Conservation (phyloP, 306 rosid species). For the Crotalaria pallida region DNA sequence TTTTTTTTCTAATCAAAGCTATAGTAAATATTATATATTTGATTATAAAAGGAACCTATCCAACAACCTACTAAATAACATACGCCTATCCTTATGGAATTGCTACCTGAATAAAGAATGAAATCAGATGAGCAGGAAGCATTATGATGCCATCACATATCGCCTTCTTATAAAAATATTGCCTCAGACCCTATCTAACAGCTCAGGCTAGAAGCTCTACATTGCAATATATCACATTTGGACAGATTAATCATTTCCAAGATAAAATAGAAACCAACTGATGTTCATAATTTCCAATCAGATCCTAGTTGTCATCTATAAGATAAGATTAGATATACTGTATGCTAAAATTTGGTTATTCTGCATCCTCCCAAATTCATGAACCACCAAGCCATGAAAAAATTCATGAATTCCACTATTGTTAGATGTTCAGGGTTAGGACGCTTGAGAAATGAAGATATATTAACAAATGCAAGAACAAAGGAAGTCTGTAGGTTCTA, state of each 20-base stretch:
- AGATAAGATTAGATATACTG: background rate
- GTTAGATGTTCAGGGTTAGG: background rate
- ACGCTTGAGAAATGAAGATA: background rate
- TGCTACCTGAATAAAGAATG: conserved; percentile 47
- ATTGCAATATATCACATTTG: background rate
- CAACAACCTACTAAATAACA: no score
- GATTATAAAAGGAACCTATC: no score
- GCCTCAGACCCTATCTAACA: no score
- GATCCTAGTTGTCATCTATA: background rate
- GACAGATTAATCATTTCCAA: conserved; percentile 1
- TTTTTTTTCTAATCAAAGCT: no score
- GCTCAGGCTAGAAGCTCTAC: background rate
- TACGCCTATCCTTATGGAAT: no score
- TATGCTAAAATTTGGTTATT: background rate
- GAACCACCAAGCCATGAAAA: background rate
- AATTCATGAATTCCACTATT: background rate
- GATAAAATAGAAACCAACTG: background rate
- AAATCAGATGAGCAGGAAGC: conserved; percentile 24
- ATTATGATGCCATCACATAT: conserved; percentile 2
- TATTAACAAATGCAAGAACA: background rate
- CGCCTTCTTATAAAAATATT: background rate
- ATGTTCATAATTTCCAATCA: background rate
- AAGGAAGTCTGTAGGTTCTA: background rate
- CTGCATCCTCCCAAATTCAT: background rate
- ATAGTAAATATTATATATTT: no score